Evolutionary conservation across 768 basidiomycete genomes (phyloP), one percentile per base, ranked within the genome.

Genomic region (Nidularia sp.): DNA sequence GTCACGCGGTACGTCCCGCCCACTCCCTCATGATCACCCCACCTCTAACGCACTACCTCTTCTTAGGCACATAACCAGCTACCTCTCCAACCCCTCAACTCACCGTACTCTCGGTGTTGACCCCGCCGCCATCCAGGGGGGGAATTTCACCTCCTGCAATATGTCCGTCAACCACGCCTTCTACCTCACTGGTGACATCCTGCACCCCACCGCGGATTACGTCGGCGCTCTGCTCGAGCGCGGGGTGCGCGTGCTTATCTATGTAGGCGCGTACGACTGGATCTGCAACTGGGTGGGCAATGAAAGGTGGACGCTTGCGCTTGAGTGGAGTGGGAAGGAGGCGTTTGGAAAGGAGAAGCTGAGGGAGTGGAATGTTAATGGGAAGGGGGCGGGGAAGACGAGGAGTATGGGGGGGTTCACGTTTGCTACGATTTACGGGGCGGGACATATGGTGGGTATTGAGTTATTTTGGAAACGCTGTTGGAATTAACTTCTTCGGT

Each of bases 231-330:
- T 93, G 39, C 79, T 93, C 12, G 89, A 92, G 54, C 80, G 87
- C n/a, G 83, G 81, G 0, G 70, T 93, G 25, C 76, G 79, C 2
- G 79, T 85, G 12, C 74, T 93, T 32, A 81, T 86, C 49, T 90
- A 88, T 57, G 84, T 83, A 1, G 88, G 86, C 5, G 74, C 74
- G 34, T 83, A 85, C 53, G 86, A 88, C 57, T 88, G 82, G 83
- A 83, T 83, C 49, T 90, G 88, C 64, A 89, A 89, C 62, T 85
- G 83, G 76, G 69, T 88, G 25, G 86, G 84, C 5, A 91, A 91
- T 63, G 79, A 85, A 59, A 70, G 77, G 29, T 93, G 90, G 90
- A 81, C 83, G 5, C 67, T 84, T 46, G 67, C 69, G 31, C 71
- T 93, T 55, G 81, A 88, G 51, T 93, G 91, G 91, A 80, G 77